Percentiles rank a stretch among this genome's conserved stretches.
phyloP scores from a whole-genome alignment of 352 stramenopile species.

The Pythium brachiatum region DNA sequence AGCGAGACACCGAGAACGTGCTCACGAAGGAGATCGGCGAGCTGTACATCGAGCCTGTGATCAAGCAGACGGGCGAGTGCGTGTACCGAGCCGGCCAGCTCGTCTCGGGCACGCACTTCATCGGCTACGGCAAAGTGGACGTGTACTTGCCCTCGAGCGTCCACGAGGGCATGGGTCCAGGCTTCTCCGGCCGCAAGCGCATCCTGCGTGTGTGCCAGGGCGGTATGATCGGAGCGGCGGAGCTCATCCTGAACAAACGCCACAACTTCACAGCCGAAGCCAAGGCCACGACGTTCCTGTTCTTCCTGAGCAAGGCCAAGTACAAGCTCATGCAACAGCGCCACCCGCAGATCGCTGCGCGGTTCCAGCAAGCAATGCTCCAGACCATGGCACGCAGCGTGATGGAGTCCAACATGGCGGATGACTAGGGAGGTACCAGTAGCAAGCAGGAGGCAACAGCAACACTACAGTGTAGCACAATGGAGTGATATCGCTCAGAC shows the following conservation, averaged over 20 bases:
- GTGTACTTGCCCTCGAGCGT: conserved; percentile 81
- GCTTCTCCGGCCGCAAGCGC: conserved; percentile 74
- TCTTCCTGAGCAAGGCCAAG: conserved; percentile 76
- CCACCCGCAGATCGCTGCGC: conserved; percentile 61
- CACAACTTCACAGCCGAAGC: conserved; percentile 82
- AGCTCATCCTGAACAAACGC: conserved; percentile 78
- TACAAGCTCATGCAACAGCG: conserved; percentile 67
- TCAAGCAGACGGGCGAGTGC: conserved; percentile 61
- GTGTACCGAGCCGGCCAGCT: conserved; percentile 63
- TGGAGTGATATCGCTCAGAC: conserved; percentile 1
- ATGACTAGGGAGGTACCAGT: conserved; percentile 43
- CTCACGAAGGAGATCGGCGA: conserved; percentile 66
- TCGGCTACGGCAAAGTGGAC: conserved; percentile 83
- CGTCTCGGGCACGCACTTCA: conserved; percentile 76
- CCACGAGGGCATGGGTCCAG: conserved; percentile 74
- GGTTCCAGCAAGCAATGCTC: conserved; percentile 85
- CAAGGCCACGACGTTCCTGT: conserved; percentile 64
- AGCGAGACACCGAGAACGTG: conserved; percentile 12
- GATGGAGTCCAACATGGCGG: conserved; percentile 80
- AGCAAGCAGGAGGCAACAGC: neutral
- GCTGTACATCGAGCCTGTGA: conserved; percentile 59
- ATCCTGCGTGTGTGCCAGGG: conserved; percentile 81
- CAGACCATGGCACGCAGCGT: conserved; percentile 83
- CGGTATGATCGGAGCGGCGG: conserved; percentile 71
- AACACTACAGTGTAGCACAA: neutral